These are phyloP conservation scores for Hypericum perforatum DNA, from an alignment of 345 rosid genomes.

Conservation along the genomic window DNA sequence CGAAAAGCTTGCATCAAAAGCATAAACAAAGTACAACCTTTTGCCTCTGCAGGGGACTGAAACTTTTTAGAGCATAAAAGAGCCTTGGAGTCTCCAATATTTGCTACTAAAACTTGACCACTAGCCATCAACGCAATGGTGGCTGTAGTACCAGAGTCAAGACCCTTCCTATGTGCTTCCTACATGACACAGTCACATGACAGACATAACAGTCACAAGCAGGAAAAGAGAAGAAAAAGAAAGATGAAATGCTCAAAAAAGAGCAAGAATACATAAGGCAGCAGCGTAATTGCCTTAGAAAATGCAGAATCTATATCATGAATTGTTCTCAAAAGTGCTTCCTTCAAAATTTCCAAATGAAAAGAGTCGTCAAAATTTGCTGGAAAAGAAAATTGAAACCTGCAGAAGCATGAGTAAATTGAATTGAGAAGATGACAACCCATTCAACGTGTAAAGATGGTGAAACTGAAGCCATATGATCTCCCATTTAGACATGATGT, in stretches of 20 bases:
- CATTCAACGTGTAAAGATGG: background rate
- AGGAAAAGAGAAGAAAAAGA: background rate
- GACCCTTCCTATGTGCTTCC: constrained; percentile 61
- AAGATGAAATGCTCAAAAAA: background rate
- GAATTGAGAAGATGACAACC: background rate
- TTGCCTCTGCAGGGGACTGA: constrained; percentile 69
- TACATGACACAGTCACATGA: constrained; percentile 20
- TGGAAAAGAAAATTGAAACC: constrained; percentile 46
- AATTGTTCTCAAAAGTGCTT: constrained; percentile 78
- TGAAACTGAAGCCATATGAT: background rate
- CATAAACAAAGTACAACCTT: constrained; percentile 39
- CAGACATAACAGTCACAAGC: background rate
- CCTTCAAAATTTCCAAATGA: constrained; percentile 70
- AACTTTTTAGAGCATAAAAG: constrained; percentile 77
- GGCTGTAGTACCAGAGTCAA: constrained; percentile 77
- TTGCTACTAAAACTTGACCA: constrained; percentile 73
- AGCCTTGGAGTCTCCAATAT: constrained; percentile 91
- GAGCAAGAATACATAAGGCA: background rate
- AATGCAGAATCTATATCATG: constrained; percentile 79
- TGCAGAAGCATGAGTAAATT: constrained; percentile 21
- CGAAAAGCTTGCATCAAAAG: background rate
- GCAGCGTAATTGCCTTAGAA: constrained; percentile 43
- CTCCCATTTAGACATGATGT: background rate
- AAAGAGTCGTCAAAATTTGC: constrained; percentile 46
- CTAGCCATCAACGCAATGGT: constrained; percentile 68